These are phyloP conservation scores for Pisolithus marmoratus DNA, from an alignment of 768 basidiomycete species.

Conservation along the genomic window DNA sequence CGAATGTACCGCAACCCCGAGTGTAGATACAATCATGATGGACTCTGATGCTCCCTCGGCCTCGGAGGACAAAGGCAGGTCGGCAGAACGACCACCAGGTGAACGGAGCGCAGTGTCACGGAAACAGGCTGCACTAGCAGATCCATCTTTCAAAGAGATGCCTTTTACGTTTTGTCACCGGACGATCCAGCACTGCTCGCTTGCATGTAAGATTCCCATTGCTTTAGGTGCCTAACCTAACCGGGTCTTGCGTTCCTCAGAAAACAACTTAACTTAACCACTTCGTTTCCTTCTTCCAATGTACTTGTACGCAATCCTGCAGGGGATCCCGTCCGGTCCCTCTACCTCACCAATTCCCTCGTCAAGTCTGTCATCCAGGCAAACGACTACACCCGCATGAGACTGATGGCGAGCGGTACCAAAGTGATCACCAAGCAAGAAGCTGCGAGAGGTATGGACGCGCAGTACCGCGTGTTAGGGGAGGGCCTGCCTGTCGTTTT, in stretches of 20 bases:
- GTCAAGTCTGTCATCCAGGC: conserved; percentile 73
- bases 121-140: conserved; percentile 16
- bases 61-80: conserved; percentile 1
- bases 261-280: conserved; percentile 60
- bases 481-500: conserved; percentile 83
- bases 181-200: conserved; percentile 63
- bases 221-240: not conserved
- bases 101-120: not conserved
- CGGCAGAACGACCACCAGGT: not conserved
- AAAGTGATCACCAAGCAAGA: conserved; percentile 93
- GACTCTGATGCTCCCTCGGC: not conserved
- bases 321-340: conserved; percentile 64
- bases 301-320: conserved; percentile 84
- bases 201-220: conserved; percentile 57
- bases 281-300: conserved; percentile 68
- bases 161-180: conserved; percentile 79
- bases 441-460: conserved; percentile 49
- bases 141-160: conserved; percentile 72
- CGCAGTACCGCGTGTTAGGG: conserved; percentile 69
- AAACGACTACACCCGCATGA: conserved; percentile 80
- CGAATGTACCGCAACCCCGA: conserved; percentile 2
- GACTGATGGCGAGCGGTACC: conserved; percentile 89
- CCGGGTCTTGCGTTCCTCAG: conserved; percentile 33
- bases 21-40: not conserved
- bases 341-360: conserved; percentile 84